Evolutionary conservation across 2,329 filamentous ascomycete species (phyloP).

Genomic region (Metarhizium sp.): DNA sequence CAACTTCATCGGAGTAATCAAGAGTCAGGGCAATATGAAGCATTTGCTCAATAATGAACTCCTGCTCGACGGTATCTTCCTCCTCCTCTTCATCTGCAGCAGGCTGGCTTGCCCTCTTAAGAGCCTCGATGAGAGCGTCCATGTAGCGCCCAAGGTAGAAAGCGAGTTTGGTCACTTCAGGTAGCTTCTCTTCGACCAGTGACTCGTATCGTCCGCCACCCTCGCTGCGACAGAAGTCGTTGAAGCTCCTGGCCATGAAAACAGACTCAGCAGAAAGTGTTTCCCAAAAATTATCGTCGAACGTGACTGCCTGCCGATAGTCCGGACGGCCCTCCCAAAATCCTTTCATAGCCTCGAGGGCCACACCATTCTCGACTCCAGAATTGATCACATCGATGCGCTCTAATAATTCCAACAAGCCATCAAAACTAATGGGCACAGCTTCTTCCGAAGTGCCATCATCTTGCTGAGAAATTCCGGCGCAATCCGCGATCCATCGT

Average conservation of each 20-base stretch:
- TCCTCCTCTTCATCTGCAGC: conserved; percentile 54
- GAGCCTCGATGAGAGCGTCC: conserved; percentile 53
- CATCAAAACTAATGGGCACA: conserved; percentile 64
- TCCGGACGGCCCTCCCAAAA: conserved; percentile 93
- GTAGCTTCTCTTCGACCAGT: conserved; percentile 84
- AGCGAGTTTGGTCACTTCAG: conserved; percentile 84
- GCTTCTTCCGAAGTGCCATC: conserved; percentile 47
- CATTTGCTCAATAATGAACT: conserved; percentile 93
- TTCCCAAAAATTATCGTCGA: conserved; percentile 71
- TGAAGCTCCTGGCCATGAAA: conserved; percentile 87
- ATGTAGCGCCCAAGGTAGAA: conserved; percentile 80
- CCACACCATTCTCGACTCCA: conserved; percentile 81
- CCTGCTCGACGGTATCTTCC: conserved; percentile 78
- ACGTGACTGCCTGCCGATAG: conserved; percentile 62
- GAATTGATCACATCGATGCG: conserved; percentile 90
- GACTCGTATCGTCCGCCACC: conserved; percentile 65
- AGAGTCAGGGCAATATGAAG: conserved; percentile 85
- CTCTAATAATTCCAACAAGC: conserved; percentile 81
- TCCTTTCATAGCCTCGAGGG: conserved; percentile 85
- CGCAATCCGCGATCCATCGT: conserved; percentile 96
- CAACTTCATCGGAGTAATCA: conserved; percentile 96
- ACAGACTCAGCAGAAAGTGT: conserved; percentile 75
- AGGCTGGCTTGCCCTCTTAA: conserved; percentile 47
- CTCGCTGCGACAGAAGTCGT: conserved; percentile 77
- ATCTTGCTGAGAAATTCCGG: conserved; percentile 52